phyloP scores from a whole-genome alignment of 371 early-diverging fungal species.

The Paraphysoderma sedebokerense region DNA sequence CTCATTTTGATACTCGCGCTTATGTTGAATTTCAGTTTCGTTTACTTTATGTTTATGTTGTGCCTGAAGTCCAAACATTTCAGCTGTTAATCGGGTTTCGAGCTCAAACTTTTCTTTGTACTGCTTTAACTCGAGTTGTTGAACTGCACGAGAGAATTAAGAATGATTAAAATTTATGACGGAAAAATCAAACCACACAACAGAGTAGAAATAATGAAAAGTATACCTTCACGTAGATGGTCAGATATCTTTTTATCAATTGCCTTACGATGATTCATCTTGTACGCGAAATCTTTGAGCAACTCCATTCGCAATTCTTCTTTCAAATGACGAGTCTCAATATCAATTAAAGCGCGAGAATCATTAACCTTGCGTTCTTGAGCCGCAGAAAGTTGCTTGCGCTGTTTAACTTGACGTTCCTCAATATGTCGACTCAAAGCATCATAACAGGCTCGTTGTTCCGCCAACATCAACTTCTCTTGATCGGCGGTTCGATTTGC shows the following conservation, averaged over 20 bases:
- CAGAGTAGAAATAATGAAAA: too few relatives aligned
- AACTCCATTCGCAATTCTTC: constrained; percentile 8
- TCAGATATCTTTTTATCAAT: constrained; percentile 15
- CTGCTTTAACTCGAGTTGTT: constrained; percentile 14
- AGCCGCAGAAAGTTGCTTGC: constrained; percentile 4
- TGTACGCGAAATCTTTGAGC: constrained; percentile 12
- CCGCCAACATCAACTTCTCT: constrained; percentile 1
- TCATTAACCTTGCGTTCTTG: constrained; percentile 11
- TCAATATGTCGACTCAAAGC: constrained; percentile 6
- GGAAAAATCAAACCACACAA: too few relatives aligned
- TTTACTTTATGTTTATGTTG: background rate
- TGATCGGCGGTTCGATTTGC: background rate
- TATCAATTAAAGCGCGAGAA: constrained; percentile 7
- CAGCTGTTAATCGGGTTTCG: constrained; percentile 8
- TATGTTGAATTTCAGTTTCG: background rate
- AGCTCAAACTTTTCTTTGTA: constrained; percentile 15
- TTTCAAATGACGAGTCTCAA: constrained; percentile 11
- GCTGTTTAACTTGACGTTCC: constrained; percentile 10
- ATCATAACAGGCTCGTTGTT: constrained; percentile 7
- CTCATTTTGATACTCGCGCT: background rate
- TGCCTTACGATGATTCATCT: constrained; percentile 8
- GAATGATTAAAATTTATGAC: too few relatives aligned
- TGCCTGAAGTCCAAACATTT: background rate
- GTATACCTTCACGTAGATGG: constrained; percentile 14
- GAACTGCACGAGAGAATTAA: too few relatives aligned